phyloP scores from a whole-genome alignment of 768 basidiomycete species.

The Pleurotus eryngii region DNA sequence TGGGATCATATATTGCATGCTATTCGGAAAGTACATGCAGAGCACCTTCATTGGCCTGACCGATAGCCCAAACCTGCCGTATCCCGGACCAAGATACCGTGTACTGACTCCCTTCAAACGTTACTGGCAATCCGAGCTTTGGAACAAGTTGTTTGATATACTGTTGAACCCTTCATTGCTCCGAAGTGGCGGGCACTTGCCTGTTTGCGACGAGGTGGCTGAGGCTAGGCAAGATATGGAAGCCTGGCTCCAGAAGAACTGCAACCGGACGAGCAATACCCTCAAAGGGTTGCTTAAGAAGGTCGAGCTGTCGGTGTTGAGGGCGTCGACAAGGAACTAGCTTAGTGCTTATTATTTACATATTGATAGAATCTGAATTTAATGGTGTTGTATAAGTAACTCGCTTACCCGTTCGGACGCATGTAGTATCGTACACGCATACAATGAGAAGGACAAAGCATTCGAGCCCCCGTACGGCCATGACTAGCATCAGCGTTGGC shows the following conservation, averaged over 20 bases:
- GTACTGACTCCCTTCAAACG: conserved; percentile 80
- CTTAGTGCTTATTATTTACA: conserved; percentile 6
- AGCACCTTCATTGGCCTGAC: conserved; percentile 48
- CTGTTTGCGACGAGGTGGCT: conserved; percentile 67
- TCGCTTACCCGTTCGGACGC: neutral
- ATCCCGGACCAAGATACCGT: conserved; percentile 44
- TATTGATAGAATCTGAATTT: neutral
- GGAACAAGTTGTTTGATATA: conserved; percentile 80
- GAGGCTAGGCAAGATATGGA: conserved; percentile 80
- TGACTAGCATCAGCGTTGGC: too few relatives aligned
- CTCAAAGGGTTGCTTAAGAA: conserved; percentile 83
- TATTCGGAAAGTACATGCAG: conserved; percentile 96
- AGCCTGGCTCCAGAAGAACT: conserved; percentile 79
- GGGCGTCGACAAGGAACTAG: conserved; percentile 15
- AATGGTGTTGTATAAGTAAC: neutral
- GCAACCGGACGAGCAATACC: conserved; percentile 78
- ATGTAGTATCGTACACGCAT: neutral
- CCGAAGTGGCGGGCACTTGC: conserved; percentile 56
- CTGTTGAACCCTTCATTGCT: conserved; percentile 79
- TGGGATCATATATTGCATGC: conserved; percentile 90
- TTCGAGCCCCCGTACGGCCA: too few relatives aligned
- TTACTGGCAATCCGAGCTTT: conserved; percentile 92
- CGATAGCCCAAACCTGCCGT: conserved; percentile 19
- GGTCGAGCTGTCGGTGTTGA: conserved; percentile 58
- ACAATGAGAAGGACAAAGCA: too few relatives aligned